phyloP scores from a whole-genome alignment of 495 filamentous ascomycete genomes.

The Penicillium turbatum region DNA sequence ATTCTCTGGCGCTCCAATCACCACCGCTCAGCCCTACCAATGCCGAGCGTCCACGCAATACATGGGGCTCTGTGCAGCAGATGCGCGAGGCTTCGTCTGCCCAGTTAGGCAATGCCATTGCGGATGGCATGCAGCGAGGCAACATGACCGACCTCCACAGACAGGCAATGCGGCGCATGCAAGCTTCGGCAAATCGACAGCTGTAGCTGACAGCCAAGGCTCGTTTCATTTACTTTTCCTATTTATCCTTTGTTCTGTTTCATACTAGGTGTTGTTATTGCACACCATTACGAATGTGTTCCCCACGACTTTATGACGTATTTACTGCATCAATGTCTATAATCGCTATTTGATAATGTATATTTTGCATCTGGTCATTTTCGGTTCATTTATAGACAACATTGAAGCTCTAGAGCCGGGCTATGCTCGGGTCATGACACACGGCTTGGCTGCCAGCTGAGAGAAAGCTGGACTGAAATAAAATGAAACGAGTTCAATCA shows the following conservation, averaged over 20 bases:
- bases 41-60: conserved; percentile 20
- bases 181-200: conserved; percentile 59
- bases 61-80: conserved; percentile 27
- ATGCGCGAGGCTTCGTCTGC: conserved; percentile 29
- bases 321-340: conserved; percentile 6
- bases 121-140: conserved; percentile 70
- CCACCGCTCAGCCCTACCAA: conserved; percentile 7
- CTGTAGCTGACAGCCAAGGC: conserved; percentile 7
- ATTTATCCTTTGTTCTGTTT: conserved; percentile 17
- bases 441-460: neutral
- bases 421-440: neutral
- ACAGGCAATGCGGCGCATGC: conserved; percentile 79
- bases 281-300: neutral
- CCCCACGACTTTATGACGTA: conserved; percentile 4
- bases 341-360: conserved; percentile 1
- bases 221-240: conserved; percentile 10
- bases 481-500: neutral
- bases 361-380: neutral
- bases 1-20: conserved; percentile 29
- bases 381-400: neutral
- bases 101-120: conserved; percentile 52
- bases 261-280: neutral
- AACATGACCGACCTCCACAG: conserved; percentile 74
- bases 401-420: neutral
- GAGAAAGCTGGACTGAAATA: conserved; percentile 1